Evolutionary conservation across 2,329 filamentous ascomycete genomes (phyloP).

Genomic region (Calonectria crousiana): DNA sequence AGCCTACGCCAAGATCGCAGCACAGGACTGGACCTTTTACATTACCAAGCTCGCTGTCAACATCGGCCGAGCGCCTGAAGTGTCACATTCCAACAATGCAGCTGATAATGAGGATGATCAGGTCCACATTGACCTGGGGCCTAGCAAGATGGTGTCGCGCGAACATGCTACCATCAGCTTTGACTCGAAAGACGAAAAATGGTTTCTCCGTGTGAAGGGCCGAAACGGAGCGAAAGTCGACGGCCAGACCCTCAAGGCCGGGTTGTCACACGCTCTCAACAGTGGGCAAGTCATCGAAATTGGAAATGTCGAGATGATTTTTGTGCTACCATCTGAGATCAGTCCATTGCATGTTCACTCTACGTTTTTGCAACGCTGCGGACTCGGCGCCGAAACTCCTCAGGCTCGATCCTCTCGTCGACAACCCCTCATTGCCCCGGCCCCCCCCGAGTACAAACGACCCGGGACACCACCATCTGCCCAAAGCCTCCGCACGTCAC

Average conservation of each 20-base stretch:
- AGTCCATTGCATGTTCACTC: slow-evolving; percentile 75
- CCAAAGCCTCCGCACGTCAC: slow-evolving; percentile 41
- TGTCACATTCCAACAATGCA: slow-evolving; percentile 49
- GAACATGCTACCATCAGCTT: slow-evolving; percentile 82
- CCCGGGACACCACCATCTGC: slow-evolving; percentile 71
- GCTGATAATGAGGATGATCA: slow-evolving; percentile 61
- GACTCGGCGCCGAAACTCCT: slow-evolving; percentile 55
- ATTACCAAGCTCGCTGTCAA: slow-evolving; percentile 80
- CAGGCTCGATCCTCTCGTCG: slow-evolving; percentile 45
- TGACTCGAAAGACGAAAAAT: slow-evolving; percentile 75
- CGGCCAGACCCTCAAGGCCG: slow-evolving; percentile 76
- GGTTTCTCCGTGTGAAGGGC: slow-evolving; percentile 89
- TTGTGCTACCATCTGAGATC: slow-evolving; percentile 86
- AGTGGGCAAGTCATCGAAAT: slow-evolving; percentile 95
- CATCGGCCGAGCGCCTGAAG: slow-evolving; percentile 78
- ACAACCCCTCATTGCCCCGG: slow-evolving; percentile 68
- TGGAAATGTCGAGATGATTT: slow-evolving; percentile 97
- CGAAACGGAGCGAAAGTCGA: slow-evolving; percentile 93
- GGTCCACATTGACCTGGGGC: slow-evolving; percentile 90
- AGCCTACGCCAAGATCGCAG: slow-evolving; percentile 86
- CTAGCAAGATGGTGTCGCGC: slow-evolving; percentile 84
- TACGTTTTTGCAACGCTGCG: slow-evolving; percentile 77
- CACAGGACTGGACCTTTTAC: slow-evolving; percentile 87
- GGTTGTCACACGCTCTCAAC: slow-evolving; percentile 73
- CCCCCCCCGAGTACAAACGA: slow-evolving; percentile 70